A percentile compares a stretch with the other conserved stretches of the same genome.
Conservation (phyloP, 1,139 yeast species). For the Debaryomycetaceae sp. region DNA sequence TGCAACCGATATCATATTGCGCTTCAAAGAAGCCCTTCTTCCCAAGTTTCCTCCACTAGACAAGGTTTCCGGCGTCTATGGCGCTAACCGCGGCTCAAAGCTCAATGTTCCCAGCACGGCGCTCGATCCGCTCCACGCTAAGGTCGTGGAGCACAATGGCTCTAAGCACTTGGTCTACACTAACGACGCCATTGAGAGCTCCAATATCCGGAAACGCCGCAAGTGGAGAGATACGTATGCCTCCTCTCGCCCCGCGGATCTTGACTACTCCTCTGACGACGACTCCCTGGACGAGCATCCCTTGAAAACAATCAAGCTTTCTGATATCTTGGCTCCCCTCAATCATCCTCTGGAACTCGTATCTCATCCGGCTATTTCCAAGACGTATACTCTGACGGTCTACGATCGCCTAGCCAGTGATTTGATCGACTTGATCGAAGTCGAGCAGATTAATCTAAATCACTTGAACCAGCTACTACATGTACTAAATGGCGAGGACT, state of each 20-base stretch:
- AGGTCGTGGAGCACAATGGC: constrained; percentile 34
- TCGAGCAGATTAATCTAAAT: constrained; percentile 67
- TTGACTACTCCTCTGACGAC: constrained; percentile 7
- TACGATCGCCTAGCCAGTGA: constrained; percentile 52
- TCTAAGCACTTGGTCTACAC: constrained; percentile 28
- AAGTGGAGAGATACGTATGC: constrained; percentile 24
- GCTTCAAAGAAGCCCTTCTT: constrained; percentile 29
- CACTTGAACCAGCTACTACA: constrained; percentile 63
- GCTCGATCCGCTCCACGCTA: constrained; percentile 17
- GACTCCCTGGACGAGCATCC: constrained; percentile 24
- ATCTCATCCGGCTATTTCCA: constrained; percentile 56
- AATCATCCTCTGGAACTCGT: constrained; percentile 73
- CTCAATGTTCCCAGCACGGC: constrained; percentile 11
- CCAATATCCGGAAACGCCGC: constrained; percentile 20
- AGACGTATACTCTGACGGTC: constrained; percentile 46
- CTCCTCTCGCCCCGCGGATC: constrained; percentile 9
- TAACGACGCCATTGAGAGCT: constrained; percentile 22
- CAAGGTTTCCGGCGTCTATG: constrained; percentile 6
- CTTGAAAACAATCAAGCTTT: constrained; percentile 25
- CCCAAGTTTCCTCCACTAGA: constrained; percentile 6
- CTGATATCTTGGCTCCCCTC: constrained; percentile 64
- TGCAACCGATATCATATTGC: constrained; percentile 28
- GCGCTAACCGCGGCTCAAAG: constrained; percentile 28
- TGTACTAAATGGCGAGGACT: constrained; percentile 79
- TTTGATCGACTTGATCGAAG: constrained; percentile 65